Base-by-base conservation (phyloP, 1,284 basidiomycete species). In the Ceratobasidium sp. region DNA sequence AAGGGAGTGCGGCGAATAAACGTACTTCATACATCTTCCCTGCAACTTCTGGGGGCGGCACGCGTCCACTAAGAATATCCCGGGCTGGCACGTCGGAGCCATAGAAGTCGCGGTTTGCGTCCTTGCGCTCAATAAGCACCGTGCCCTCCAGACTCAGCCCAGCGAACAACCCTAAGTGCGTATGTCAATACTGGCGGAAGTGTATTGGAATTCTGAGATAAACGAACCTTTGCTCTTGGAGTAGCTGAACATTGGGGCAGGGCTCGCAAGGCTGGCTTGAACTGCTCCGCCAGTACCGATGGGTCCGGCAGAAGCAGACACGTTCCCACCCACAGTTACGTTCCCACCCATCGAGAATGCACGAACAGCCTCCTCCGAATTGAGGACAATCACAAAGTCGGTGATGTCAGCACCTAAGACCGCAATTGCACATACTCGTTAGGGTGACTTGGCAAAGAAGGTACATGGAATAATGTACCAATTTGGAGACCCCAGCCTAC, bases 231-330 rank as follows among this genome's bases (percentile, higher is more conserved):
- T 96, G 13, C 92, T 95, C 82, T 96, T 93, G 24, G 93, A 96
- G 83, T 98, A 98, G 77, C 94, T 95, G 84, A 98, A 99, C 92
- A 98, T 96, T 0, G 96, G 96, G 13, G 97, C 91, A 0, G 97
- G 96, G 82, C 97, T 94, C 22, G 94, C 91, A 59, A 99, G 84
- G 9, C 90, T 91, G 0, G 95, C 90, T 79, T 96, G 91, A 8
- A 98, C 89, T 74, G 93, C 92, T 0, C 93, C 97, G 11, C 98
- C 98, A 0, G 96, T 98, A 0, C 97, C 98, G 77, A 98, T 93
- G 0, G 97, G 97, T 0, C 96, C 95, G 9, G 94, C 95, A 0
- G 92, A 86, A 0, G 93, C 94, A 68, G 89, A 91, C 78, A 96
- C 86, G 78, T 91, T 92, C 0, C 94, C 94, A 2, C 98, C 97